Evolutionary conservation across 495 filamentous ascomycete genomes (phyloP).

Genomic region (Neurospora hispaniola): DNA sequence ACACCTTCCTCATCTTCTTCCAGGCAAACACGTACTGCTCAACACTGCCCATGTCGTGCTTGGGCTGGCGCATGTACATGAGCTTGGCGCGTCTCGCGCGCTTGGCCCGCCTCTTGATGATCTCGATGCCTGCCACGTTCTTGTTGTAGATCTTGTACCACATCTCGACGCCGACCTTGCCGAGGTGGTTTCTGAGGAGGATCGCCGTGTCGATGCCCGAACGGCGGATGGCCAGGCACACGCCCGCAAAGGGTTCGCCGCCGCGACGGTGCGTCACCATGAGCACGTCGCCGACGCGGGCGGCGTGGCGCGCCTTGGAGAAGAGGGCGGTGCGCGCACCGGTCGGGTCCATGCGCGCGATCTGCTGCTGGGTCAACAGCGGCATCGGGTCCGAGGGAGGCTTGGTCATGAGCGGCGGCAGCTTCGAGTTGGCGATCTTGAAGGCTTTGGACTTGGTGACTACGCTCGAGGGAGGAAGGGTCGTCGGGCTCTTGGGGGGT

Average conservation of each 20-base stretch:
- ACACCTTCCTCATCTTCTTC: conserved; percentile 29
- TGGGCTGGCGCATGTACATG: conserved; percentile 78
- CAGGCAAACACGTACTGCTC: conserved; percentile 34
- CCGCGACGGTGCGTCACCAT: conserved; percentile 63
- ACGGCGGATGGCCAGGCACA: conserved; percentile 73
- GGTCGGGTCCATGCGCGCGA: conserved; percentile 67
- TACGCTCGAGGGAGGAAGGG: neutral
- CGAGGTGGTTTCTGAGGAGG: conserved; percentile 71
- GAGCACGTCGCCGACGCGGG: conserved; percentile 78
- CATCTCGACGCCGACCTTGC: conserved; percentile 88
- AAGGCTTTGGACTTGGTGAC: conserved; percentile 2
- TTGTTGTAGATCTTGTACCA: conserved; percentile 90
- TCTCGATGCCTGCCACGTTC: conserved; percentile 81
- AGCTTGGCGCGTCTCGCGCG: conserved; percentile 79
- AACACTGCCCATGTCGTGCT: conserved; percentile 37
- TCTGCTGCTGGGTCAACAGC: conserved; percentile 51
- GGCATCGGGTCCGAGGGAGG: conserved; percentile 51
- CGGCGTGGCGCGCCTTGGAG: conserved; percentile 56
- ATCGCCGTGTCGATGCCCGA: conserved; percentile 79
- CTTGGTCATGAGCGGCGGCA: conserved; percentile 13
- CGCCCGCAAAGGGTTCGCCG: conserved; percentile 84
- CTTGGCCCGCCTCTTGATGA: conserved; percentile 77
- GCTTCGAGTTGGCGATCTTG: conserved; percentile 11
- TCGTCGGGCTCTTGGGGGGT: conserved; percentile 20
- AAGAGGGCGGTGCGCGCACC: conserved; percentile 75